These are phyloP conservation scores for Clarireedia homoeocarpa DNA, from an alignment of 2,329 filamentous ascomycete species.

Conservation along the genomic window DNA sequence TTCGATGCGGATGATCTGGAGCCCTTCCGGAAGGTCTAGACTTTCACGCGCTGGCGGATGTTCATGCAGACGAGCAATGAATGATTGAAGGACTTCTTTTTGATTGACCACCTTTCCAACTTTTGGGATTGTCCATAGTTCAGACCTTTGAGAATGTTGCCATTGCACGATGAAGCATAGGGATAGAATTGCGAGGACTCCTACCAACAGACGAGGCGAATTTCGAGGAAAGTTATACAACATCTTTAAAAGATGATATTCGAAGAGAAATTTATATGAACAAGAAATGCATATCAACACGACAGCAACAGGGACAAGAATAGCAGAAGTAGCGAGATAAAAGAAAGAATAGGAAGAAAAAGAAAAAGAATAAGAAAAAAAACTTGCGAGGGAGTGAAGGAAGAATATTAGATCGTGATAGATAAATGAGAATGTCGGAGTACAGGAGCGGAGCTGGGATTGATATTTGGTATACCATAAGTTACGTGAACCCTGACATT, in stretches of 20 bases:
- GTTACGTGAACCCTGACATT: too few species aligned
- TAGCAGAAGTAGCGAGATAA: too few species aligned
- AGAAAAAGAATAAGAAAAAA: too few species aligned
- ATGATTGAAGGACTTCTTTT: background rate
- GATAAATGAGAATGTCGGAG: too few species aligned
- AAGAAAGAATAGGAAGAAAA: too few species aligned
- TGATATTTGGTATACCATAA: too few species aligned
- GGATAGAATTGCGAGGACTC: background rate
- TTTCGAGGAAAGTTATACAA: background rate
- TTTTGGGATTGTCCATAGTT: slow-evolving; percentile 1
- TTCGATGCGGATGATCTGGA: background rate
- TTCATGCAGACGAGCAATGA: background rate
- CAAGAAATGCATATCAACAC: background rate
- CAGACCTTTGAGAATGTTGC: background rate
- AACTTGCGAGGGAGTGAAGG: too few species aligned
- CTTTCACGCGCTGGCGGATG: background rate
- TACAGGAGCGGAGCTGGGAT: too few species aligned
- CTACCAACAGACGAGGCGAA: background rate
- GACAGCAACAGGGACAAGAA: too few species aligned
- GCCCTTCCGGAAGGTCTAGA: background rate
- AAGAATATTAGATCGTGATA: too few species aligned
- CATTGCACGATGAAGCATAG: slow-evolving; percentile 1
- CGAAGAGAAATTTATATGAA: background rate
- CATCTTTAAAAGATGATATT: background rate
- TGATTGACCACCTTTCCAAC: background rate